Evolutionary conservation across 2,329 filamentous ascomycete species (phyloP).

Genomic region (Akanthomyces dipterigenus): DNA sequence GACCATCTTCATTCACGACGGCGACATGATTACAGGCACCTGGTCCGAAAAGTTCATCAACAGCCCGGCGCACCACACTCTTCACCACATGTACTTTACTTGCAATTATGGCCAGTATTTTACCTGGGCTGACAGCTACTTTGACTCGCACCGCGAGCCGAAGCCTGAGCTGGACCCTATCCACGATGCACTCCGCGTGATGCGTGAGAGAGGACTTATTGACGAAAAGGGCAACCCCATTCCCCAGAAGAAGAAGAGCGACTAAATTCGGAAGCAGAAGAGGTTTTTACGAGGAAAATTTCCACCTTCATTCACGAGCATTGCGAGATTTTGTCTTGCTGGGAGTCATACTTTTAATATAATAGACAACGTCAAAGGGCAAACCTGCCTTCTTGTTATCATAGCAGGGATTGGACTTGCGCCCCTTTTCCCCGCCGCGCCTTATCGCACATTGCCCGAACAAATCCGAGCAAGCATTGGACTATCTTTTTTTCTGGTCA

Average conservation of each 20-base stretch:
- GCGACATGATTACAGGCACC: conserved; percentile 41
- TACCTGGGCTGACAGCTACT: conserved; percentile 40
- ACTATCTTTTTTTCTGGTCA: background rate
- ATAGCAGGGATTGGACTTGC: background rate
- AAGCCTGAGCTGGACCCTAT: conserved; percentile 36
- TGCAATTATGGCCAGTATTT: conserved; percentile 45
- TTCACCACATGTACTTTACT: conserved; percentile 44
- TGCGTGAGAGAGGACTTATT: conserved; percentile 37
- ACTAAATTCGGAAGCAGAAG: background rate
- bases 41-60: conserved; percentile 41
- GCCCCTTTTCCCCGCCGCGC: conserved; percentile 2
- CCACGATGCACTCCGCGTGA: conserved; percentile 36
- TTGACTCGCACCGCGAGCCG: conserved; percentile 37
- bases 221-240: conserved; percentile 37
- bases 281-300: background rate
- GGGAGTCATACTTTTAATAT: conserved; percentile 5
- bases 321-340: conserved; percentile 4
- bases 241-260: conserved; percentile 24
- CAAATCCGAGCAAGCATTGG: conserved; percentile 2
- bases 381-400: background rate
- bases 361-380: conserved; percentile 3
- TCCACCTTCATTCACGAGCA: conserved; percentile 4
- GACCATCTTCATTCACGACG: conserved; percentile 44
- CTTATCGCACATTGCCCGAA: background rate
- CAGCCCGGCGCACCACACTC: conserved; percentile 40